Evolutionary conservation across 371 early-diverging fungal species (phyloP), one percentile per base, ranked within the genome.

Genomic region (Syncephalastrum racemosum): DNA sequence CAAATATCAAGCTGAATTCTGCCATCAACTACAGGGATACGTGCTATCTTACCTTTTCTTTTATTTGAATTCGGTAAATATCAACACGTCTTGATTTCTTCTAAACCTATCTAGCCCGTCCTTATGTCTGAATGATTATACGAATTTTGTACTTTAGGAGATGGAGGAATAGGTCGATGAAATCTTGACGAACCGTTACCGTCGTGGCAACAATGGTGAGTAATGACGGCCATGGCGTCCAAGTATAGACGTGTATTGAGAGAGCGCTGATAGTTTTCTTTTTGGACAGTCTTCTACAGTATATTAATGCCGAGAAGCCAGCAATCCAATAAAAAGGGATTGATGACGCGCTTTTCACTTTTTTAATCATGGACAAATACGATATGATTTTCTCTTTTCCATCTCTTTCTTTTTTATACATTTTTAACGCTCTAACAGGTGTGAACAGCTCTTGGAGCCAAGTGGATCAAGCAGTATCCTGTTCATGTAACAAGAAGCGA

Each of bases 71-170:
- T n/a, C n/a, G n/a, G n/a, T n/a, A n/a, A n/a, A n/a, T 44, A 13
- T n/a, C 14, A 52, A 52, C 19, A 36, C 24, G 24, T 16, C 31
- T 19, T 43, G 19, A 19, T 46, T 19, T 1, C 24, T n/a, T 56
- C 31, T 13, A 53, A 4, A 24, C 20, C 19, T 39, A n/a, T 36
- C 6, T 73, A 91, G 96, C n/a, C 94, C 13, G 84, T 88, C 13
- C 77, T 98, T 95, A 15, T 98, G 97, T 70, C 68, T 98, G 60
- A 97, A 98, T 73, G 97, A 96, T 16, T 97, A 95, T 67, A 98
- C 97, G 98, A 97, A 98, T 73, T 95, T 98, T 71, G 97, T 96
- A 4, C 65, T 98, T 68, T 96, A 96, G 74, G 89, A 95, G 63
- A 96, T 96, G 2, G 90, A 96, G 67, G 98, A 98, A 70, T 96